Evolutionary conservation across 495 filamentous ascomycete species (phyloP).

Genomic region (Halenospora varia): DNA sequence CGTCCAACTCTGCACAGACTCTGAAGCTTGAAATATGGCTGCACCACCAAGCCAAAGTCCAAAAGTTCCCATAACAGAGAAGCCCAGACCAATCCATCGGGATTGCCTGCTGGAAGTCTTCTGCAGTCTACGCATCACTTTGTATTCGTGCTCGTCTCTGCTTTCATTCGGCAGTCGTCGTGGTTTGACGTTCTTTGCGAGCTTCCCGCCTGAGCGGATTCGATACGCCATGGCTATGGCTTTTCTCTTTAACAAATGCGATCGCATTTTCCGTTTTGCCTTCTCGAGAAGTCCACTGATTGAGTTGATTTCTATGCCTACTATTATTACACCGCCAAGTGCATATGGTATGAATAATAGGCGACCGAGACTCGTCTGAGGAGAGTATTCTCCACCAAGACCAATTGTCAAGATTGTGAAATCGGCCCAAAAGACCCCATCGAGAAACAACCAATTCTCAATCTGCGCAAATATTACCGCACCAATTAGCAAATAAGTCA

Average conservation of each 20-base stretch:
- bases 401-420: slow-evolving; percentile 71
- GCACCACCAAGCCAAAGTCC: slow-evolving; percentile 69
- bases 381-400: slow-evolving; percentile 55
- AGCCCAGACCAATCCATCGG: slow-evolving; percentile 61
- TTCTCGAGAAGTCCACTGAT: slow-evolving; percentile 31
- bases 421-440: slow-evolving; percentile 66
- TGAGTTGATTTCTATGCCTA: slow-evolving; percentile 27
- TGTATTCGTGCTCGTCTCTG: slow-evolving; percentile 47
- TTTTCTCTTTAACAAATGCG: not conserved
- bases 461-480: slow-evolving; percentile 49
- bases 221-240: not conserved
- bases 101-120: slow-evolving; percentile 43
- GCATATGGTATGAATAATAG: slow-evolving; percentile 75
- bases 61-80: slow-evolving; percentile 52
- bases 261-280: slow-evolving; percentile 42
- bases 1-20: slow-evolving; percentile 1
- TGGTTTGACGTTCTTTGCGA: slow-evolving; percentile 49
- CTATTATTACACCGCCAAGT: slow-evolving; percentile 70
- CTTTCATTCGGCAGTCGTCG: slow-evolving; percentile 55
- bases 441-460: slow-evolving; percentile 61
- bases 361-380: slow-evolving; percentile 38
- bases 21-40: slow-evolving; percentile 49
- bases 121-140: slow-evolving; percentile 44
- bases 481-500: slow-evolving; percentile 36
- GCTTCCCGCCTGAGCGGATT: not conserved